Conservation (phyloP, 768 basidiomycete genomes). For the Gymnopilus junonius region DNA sequence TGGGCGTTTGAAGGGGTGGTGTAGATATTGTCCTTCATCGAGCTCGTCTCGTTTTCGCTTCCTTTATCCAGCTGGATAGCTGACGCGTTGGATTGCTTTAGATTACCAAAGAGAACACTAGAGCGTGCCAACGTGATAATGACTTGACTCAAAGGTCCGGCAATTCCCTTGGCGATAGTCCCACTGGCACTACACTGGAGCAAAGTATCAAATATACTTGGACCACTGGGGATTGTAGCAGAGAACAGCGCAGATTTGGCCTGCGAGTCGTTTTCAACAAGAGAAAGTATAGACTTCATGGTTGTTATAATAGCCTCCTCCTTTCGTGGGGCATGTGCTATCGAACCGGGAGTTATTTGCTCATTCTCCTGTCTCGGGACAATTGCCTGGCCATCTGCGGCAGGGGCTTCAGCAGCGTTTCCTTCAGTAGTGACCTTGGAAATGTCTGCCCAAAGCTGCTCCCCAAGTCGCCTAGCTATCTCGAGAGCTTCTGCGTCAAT, state of each 20-base stretch:
- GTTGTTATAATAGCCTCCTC: conserved; percentile 67
- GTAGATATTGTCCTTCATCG: conserved; percentile 39
- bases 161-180: conserved; percentile 54
- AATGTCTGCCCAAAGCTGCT: conserved; percentile 80
- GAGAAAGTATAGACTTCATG: conserved; percentile 63
- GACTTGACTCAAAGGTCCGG: conserved; percentile 60
- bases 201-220: conserved; percentile 61
- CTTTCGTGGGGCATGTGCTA: conserved; percentile 34
- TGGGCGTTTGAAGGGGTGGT: conserved; percentile 47
- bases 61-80: conserved; percentile 67
- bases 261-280: conserved; percentile 58
- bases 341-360: background rate
- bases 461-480: conserved; percentile 74
- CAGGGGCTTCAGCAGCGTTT: conserved; percentile 22
- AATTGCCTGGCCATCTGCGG: background rate
- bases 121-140: conserved; percentile 72
- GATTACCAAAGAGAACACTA: conserved; percentile 63
- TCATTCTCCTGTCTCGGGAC: background rate
- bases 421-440: conserved; percentile 57
- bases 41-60: conserved; percentile 72
- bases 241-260: conserved; percentile 59
- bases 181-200: conserved; percentile 50
- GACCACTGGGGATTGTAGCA: conserved; percentile 53
- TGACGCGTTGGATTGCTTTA: conserved; percentile 67
- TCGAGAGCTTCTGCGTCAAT: conserved; percentile 75